Evolutionary conservation across 495 filamentous ascomycete species (phyloP).

Genomic region (Hypomontagnella submonticulosa): DNA sequence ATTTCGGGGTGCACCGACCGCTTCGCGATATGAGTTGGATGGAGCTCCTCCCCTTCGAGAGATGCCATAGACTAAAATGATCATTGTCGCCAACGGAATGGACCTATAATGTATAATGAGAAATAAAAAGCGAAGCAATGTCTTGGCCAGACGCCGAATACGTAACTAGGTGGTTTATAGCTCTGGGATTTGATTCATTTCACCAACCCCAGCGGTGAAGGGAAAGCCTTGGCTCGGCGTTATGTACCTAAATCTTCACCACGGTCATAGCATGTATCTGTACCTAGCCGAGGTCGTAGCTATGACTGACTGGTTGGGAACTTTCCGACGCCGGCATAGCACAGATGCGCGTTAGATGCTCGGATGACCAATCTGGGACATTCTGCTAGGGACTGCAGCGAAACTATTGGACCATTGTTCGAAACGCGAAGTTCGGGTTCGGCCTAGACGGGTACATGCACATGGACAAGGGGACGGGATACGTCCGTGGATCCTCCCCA

Average conservation of each 20-base stretch:
- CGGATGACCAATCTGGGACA: slow-evolving; percentile 12
- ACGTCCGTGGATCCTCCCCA: slow-evolving; percentile 19
- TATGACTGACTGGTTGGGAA: slow-evolving; percentile 7
- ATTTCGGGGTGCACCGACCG: slow-evolving; percentile 1
- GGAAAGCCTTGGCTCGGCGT: neutral
- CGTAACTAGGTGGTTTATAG: neutral
- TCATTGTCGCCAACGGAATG: neutral
- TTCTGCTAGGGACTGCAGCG: neutral
- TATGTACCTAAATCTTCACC: neutral
- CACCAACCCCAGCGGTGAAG: slow-evolving; percentile 12
- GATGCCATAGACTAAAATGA: slow-evolving; percentile 1
- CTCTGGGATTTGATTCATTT: slow-evolving; percentile 5
- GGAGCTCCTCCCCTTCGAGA: neutral
- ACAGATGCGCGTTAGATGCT: neutral
- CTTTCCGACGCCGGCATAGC: slow-evolving; percentile 20
- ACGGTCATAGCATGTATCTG: neutral
- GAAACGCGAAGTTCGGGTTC: neutral
- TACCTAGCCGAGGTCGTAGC: slow-evolving; percentile 19
- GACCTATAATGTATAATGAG: slow-evolving; percentile 15
- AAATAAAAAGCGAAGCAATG: neutral
- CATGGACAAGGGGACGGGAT: slow-evolving; percentile 19
- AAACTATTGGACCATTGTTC: neutral
- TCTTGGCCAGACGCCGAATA: neutral
- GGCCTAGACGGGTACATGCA: slow-evolving; percentile 26
- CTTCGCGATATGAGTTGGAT: slow-evolving; percentile 17